Conservation (phyloP, 2,329 filamentous ascomycete genomes). For the Fusarium avenaceum region DNA sequence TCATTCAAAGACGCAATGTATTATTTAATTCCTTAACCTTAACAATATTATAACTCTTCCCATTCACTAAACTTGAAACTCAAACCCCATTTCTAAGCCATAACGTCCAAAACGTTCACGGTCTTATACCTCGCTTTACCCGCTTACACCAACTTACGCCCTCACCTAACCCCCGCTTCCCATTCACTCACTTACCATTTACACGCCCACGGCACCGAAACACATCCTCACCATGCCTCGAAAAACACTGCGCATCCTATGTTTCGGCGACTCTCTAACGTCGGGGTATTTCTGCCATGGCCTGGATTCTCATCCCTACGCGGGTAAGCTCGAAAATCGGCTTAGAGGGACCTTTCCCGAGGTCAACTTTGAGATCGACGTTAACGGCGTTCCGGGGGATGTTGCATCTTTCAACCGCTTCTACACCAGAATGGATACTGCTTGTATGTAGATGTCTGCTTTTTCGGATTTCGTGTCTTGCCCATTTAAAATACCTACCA, state of each 20-base stretch:
- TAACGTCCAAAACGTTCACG: not conserved
- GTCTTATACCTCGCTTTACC: slow-evolving; percentile 13
- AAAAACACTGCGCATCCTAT: slow-evolving; percentile 67
- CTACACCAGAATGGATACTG: slow-evolving; percentile 50
- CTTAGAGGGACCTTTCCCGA: slow-evolving; percentile 62
- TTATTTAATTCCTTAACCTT: not conserved
- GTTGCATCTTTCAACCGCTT: slow-evolving; percentile 56
- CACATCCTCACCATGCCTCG: slow-evolving; percentile 43
- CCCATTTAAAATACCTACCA: not conserved
- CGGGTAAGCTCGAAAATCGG: slow-evolving; percentile 60
- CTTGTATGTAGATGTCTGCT: slow-evolving; percentile 51
- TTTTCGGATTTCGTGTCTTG: not conserved
- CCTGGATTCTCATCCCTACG: slow-evolving; percentile 66
- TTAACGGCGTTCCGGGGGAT: slow-evolving; percentile 67
- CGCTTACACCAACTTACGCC: slow-evolving; percentile 32
- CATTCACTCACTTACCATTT: slow-evolving; percentile 9
- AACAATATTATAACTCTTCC: not conserved
- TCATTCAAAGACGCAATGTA: not conserved
- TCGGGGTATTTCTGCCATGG: slow-evolving; percentile 65
- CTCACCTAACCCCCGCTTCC: slow-evolving; percentile 19
- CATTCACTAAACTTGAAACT: not conserved
- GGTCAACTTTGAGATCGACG: slow-evolving; percentile 60
- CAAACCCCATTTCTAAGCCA: not conserved
- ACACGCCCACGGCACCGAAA: slow-evolving; percentile 1
- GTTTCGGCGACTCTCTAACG: slow-evolving; percentile 76